A percentile compares a stretch with the other conserved stretches of the same genome.
These are phyloP conservation scores for Suillus luteus DNA, from an alignment of 768 basidiomycete species.

Conservation along the genomic window DNA sequence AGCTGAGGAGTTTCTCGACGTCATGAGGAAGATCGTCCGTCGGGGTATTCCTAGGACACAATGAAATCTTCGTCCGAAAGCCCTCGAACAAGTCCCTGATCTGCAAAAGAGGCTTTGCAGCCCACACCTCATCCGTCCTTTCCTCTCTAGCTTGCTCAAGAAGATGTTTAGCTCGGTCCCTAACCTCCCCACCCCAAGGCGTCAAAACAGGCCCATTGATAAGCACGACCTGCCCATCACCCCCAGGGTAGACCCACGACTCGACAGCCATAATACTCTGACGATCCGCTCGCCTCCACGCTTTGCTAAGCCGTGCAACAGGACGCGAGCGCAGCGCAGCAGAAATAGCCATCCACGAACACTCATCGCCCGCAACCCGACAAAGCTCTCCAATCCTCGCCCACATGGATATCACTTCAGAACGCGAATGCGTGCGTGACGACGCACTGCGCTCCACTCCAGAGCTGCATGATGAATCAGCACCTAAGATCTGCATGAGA, in stretches of 20 bases:
- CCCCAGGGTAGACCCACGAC: slow-evolving; percentile 59
- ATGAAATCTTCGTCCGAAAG: slow-evolving; percentile 50
- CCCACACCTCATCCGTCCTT: slow-evolving; percentile 45
- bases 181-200: slow-evolving; percentile 71
- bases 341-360: slow-evolving; percentile 75
- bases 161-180: slow-evolving; percentile 46
- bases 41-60: slow-evolving; percentile 48
- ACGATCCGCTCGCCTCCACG: slow-evolving; percentile 74
- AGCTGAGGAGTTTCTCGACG: slow-evolving; percentile 49
- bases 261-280: slow-evolving; percentile 60
- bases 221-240: slow-evolving; percentile 32
- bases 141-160: slow-evolving; percentile 48
- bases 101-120: slow-evolving; percentile 40
- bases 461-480: slow-evolving; percentile 47
- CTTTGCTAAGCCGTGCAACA: slow-evolving; percentile 75
- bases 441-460: slow-evolving; percentile 36
- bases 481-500: slow-evolving; percentile 67
- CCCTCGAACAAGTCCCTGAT: slow-evolving; percentile 53
- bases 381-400: slow-evolving; percentile 72
- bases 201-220: slow-evolving; percentile 49
- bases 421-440: slow-evolving; percentile 68
- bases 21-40: slow-evolving; percentile 45
- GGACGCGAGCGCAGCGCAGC: slow-evolving; percentile 72
- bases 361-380: slow-evolving; percentile 72
- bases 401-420: slow-evolving; percentile 75